Evolutionary conservation across 2,329 filamentous ascomycete species (phyloP), one percentile per base, ranked within the genome.

Genomic region (Fusarium incarnatum): DNA sequence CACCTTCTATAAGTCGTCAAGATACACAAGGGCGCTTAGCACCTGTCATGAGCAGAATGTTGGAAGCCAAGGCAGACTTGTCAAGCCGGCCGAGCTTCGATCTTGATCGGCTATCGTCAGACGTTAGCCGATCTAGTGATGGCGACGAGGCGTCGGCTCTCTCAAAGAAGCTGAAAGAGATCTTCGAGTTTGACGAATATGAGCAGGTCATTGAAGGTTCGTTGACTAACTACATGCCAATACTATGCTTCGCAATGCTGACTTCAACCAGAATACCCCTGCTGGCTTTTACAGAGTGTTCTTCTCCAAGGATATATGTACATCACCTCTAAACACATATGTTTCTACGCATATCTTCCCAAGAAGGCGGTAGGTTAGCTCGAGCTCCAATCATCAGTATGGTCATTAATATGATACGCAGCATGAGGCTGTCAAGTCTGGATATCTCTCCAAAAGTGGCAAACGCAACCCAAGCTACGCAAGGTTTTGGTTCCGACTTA

Each of bases 341-440:
- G 94, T 81, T 99, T 98, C 79, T 98, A 98, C 78, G 94, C 96
- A 41, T 98, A 98, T 78, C 86, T 98, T n/a, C 94, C 94, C 9
- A 97, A 94, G 84, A 97, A 96, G 85, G 89, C 92, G 54, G 92
- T 92, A 84, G 80, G 90, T 76, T 23, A 13, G 10, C 32, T 18
- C 20, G n/a, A 13, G 12, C 16, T 20, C 10, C 9, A 3, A 32
- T 22, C 2, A 48, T 9, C 8, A 2, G 32, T 20, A 49, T 9
- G 3, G 12, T 20, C 52, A 8, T 74, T 78, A n/a, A 77, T 40
- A 30, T 8, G 16, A 50, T 40, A 28, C 9, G 37, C 78, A 93
- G 86, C 89, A 92, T 72, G 86, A 90, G 57, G 87, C 92, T 20
- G 88, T 91, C 71, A 98, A 97, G 80, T 95, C 94, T 2, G 95